Conservation (phyloP, 805 yeast species). For the Starmerella apis region DNA sequence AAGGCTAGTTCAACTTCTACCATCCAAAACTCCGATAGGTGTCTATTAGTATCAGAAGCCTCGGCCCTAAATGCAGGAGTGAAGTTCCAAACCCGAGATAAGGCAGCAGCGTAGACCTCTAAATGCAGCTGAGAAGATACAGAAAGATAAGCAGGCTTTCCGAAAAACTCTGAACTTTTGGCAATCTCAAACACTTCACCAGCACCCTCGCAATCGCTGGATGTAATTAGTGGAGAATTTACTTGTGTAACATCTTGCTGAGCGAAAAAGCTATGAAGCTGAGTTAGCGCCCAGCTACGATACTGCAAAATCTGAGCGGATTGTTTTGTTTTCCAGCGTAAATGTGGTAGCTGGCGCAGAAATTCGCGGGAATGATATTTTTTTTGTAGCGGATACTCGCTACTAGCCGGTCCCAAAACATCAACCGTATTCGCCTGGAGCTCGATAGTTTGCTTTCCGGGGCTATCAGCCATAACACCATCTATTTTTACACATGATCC, state of each 20-base stretch:
- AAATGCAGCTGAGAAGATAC: constrained; percentile 89
- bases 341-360: constrained; percentile 61
- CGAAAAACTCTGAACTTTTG: constrained; percentile 41
- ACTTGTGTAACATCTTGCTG: constrained; percentile 53
- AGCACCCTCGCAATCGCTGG: constrained; percentile 95
- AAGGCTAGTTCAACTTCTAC: constrained; percentile 82
- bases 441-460: constrained; percentile 47
- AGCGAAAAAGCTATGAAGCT: constrained; percentile 46
- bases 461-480: constrained; percentile 40
- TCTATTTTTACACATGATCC: constrained; percentile 39
- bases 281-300: constrained; percentile 54
- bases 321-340: constrained; percentile 64
- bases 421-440: constrained; percentile 34
- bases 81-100: constrained; percentile 75
- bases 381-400: constrained; percentile 72
- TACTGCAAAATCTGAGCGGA: constrained; percentile 58
- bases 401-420: constrained; percentile 52
- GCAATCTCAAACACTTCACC: constrained; percentile 73
- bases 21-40: constrained; percentile 95
- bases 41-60: constrained; percentile 79
- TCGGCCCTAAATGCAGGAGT: constrained; percentile 94
- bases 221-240: constrained; percentile 75
- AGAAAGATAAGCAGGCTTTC: constrained; percentile 58
- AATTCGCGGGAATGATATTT: constrained; percentile 57
- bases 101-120: constrained; percentile 65